These are phyloP conservation scores for Aspergillus tanneri DNA, from an alignment of 2,329 filamentous ascomycete genomes.

Conservation along the genomic window DNA sequence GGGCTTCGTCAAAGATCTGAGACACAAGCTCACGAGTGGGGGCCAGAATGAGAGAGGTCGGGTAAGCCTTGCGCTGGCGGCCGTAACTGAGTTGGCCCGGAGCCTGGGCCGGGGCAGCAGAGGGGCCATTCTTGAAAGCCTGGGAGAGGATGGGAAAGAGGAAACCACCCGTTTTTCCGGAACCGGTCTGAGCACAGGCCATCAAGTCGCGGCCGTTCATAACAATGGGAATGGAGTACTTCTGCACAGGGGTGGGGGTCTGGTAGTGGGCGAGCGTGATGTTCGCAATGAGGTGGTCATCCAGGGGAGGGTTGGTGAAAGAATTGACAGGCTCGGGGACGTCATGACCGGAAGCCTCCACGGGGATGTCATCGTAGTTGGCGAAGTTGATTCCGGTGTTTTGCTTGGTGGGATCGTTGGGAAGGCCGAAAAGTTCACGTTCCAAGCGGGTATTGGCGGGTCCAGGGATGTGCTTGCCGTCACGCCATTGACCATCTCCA, in stretches of 20 bases:
- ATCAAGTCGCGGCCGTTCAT: slow-evolving; percentile 97
- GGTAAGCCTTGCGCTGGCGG: slow-evolving; percentile 96
- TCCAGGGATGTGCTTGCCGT: slow-evolving; percentile 93
- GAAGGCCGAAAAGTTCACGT: slow-evolving; percentile 89
- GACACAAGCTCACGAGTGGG: slow-evolving; percentile 98
- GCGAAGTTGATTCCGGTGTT: slow-evolving; percentile 99
- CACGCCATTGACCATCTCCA: slow-evolving; percentile 93
- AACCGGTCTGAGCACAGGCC: slow-evolving; percentile 99
- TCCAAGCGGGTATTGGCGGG: slow-evolving; percentile 85
- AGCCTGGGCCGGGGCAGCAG: slow-evolving; percentile 61
- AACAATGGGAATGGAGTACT: slow-evolving; percentile 98
- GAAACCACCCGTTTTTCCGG: slow-evolving; percentile 99
- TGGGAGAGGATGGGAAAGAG: slow-evolving; percentile 99
- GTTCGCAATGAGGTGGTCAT: slow-evolving; percentile 89
- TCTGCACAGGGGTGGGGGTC: slow-evolving; percentile 94
- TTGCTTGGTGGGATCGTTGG: slow-evolving; percentile 91
- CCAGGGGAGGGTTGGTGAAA: slow-evolving; percentile 92
- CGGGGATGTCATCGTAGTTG: slow-evolving; percentile 99
- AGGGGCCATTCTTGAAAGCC: slow-evolving; percentile 87
- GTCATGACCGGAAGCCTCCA: slow-evolving; percentile 91
- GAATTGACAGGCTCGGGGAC: slow-evolving; percentile 87
- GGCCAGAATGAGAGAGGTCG: slow-evolving; percentile 91
- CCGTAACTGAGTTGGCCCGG: slow-evolving; percentile 68
- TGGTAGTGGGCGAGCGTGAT: slow-evolving; percentile 94
- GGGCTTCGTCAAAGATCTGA: slow-evolving; percentile 95